A percentile compares a stretch with the other conserved stretches of the same genome.
phyloP scores from a whole-genome alignment of 495 filamentous ascomycete genomes.

The Penicillium daleae region DNA sequence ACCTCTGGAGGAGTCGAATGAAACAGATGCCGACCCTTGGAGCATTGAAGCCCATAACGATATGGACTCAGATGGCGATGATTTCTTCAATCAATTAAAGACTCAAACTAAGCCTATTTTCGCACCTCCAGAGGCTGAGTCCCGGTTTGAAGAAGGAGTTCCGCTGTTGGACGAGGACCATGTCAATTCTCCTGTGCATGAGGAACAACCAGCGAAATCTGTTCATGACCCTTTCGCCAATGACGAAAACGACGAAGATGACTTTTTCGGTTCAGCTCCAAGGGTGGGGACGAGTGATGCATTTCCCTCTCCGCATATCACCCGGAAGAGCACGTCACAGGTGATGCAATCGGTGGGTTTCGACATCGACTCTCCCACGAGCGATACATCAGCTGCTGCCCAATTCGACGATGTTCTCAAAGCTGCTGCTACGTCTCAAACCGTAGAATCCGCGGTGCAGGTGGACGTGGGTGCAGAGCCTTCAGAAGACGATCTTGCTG shows the following conservation, averaged over 20 bases:
- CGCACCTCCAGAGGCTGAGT: constrained; percentile 47
- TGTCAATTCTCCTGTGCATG: constrained; percentile 25
- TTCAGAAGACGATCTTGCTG: constrained; percentile 67
- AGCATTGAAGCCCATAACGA: constrained; percentile 33
- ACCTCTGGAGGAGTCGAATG: constrained; percentile 21
- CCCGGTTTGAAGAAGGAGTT: constrained; percentile 53
- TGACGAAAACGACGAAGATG: constrained; percentile 43
- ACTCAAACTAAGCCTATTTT: constrained; percentile 53
- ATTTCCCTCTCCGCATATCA: constrained; percentile 32
- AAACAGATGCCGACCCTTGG: constrained; percentile 35
- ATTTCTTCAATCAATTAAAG: constrained; percentile 54
- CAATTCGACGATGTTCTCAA: constrained; percentile 38
- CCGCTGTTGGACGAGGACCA: constrained; percentile 43
- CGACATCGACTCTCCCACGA: constrained; percentile 33
- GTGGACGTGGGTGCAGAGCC: constrained; percentile 24
- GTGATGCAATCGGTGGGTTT: constrained; percentile 41
- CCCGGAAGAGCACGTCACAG: constrained; percentile 50
- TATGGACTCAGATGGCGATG: constrained; percentile 47
- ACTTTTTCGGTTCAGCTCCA: constrained; percentile 39
- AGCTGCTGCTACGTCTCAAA: constrained; percentile 27
- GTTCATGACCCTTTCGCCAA: constrained; percentile 41
- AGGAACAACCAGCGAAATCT: constrained; percentile 18
- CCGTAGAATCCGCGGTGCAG: constrained; percentile 17
- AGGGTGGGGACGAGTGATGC: constrained; percentile 15
- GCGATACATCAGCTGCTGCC: constrained; percentile 39